A percentile compares a stretch with the other conserved stretches of the same genome.
Conservation (phyloP, 2,329 filamentous ascomycete genomes). For the Massarina eburnea region DNA sequence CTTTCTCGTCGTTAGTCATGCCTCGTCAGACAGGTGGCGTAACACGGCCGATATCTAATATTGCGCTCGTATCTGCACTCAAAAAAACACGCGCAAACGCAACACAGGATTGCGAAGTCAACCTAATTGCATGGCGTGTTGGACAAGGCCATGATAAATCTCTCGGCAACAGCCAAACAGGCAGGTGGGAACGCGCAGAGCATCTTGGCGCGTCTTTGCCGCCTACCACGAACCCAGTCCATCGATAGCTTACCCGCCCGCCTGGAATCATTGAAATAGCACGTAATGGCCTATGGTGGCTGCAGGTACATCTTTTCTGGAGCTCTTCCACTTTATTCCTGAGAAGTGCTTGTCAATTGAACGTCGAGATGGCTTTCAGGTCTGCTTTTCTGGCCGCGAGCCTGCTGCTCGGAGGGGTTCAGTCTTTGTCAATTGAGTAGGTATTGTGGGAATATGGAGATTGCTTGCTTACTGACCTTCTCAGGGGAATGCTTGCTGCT, state of each 20-base stretch:
- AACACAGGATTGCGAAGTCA: not conserved
- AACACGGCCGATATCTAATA: too few species aligned
- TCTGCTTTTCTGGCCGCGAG: slow-evolving; percentile 24
- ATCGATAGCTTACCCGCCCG: not conserved
- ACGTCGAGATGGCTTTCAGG: slow-evolving; percentile 30
- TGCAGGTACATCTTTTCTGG: not conserved
- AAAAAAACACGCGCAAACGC: not conserved
- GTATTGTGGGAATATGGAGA: slow-evolving; percentile 5
- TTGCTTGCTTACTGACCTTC: slow-evolving; percentile 1
- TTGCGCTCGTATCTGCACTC: not conserved
- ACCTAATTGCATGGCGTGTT: not conserved
- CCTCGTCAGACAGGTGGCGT: too few species aligned
- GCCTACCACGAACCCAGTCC: not conserved
- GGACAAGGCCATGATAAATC: not conserved
- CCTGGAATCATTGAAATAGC: slow-evolving; percentile 17
- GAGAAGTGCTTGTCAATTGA: slow-evolving; percentile 4
- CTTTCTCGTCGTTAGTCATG: not conserved
- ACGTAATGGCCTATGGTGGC: slow-evolving; percentile 6
- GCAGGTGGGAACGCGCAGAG: slow-evolving; percentile 3
- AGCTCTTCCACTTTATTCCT: not conserved
- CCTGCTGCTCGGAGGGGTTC: slow-evolving; percentile 27
- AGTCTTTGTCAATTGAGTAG: slow-evolving; percentile 31
- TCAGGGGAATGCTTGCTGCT: slow-evolving; percentile 21
- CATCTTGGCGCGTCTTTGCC: not conserved
- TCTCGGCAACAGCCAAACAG: slow-evolving; percentile 9